These are phyloP conservation scores for Hirsutella rhossiliensis DNA, from an alignment of 2,329 filamentous ascomycete species.

Conservation along the genomic window DNA sequence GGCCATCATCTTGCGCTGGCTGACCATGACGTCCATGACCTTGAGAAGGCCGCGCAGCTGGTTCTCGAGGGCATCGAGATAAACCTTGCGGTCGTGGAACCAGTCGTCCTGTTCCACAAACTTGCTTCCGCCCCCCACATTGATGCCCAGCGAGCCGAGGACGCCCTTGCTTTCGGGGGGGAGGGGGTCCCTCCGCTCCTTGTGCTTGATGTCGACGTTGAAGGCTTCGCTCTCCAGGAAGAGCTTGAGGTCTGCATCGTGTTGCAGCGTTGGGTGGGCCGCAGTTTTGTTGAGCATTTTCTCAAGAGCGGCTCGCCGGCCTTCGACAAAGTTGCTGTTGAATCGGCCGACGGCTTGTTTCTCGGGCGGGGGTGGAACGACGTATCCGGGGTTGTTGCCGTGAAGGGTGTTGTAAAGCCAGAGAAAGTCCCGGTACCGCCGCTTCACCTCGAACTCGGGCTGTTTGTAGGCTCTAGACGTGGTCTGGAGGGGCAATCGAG, in stretches of 20 bases:
- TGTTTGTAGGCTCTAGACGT: slow-evolving; percentile 93
- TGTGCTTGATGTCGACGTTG: slow-evolving; percentile 94
- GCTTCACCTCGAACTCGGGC: slow-evolving; percentile 83
- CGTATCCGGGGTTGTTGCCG: slow-evolving; percentile 85
- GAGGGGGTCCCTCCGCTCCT: slow-evolving; percentile 80
- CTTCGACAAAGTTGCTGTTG: slow-evolving; percentile 93
- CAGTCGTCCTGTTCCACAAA: slow-evolving; percentile 99
- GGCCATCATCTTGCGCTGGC: slow-evolving; percentile 83
- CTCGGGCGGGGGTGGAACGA: slow-evolving; percentile 91
- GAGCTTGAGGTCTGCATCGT: slow-evolving; percentile 87
- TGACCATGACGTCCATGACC: slow-evolving; percentile 85
- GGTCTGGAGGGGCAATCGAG: slow-evolving; percentile 43
- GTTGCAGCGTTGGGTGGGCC: slow-evolving; percentile 77
- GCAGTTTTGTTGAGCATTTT: slow-evolving; percentile 97
- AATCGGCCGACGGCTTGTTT: slow-evolving; percentile 96
- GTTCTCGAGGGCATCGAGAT: slow-evolving; percentile 85
- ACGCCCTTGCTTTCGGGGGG: slow-evolving; percentile 87
- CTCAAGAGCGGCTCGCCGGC: slow-evolving; percentile 78
- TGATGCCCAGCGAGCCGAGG: slow-evolving; percentile 73
- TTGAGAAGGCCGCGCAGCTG: slow-evolving; percentile 86
- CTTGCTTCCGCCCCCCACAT: slow-evolving; percentile 66
- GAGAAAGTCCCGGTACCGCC: slow-evolving; percentile 90
- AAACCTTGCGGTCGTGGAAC: slow-evolving; percentile 95
- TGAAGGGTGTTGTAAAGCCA: slow-evolving; percentile 96
- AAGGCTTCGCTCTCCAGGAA: slow-evolving; percentile 96